Evolutionary conservation across 805 yeast species (phyloP).

Genomic region (Saturnispora hagleri): DNA sequence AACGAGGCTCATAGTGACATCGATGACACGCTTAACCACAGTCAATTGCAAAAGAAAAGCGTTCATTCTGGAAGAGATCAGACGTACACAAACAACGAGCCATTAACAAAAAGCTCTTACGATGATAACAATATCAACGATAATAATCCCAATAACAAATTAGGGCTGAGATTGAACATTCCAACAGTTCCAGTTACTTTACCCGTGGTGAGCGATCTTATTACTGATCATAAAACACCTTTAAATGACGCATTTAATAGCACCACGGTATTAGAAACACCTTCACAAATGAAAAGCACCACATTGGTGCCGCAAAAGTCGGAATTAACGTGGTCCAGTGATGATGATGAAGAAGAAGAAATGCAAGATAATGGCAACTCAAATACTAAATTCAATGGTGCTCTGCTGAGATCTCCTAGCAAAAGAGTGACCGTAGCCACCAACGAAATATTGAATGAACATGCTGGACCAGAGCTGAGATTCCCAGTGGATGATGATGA

Average conservation of each 20-base stretch:
- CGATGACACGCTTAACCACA: background rate
- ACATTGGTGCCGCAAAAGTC: slow-evolving; percentile 82
- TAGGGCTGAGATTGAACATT: slow-evolving; percentile 3
- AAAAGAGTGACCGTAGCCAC: slow-evolving; percentile 10
- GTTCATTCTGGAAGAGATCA: background rate
- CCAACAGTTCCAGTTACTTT: background rate
- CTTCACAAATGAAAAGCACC: slow-evolving; percentile 40
- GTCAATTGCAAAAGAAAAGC: background rate
- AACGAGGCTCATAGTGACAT: background rate
- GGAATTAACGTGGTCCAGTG: slow-evolving; percentile 80
- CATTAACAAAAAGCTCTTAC: background rate
- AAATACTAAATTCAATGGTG: slow-evolving; percentile 7
- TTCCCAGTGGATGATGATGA: slow-evolving; percentile 11
- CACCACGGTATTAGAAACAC: slow-evolving; percentile 16
- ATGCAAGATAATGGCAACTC: slow-evolving; percentile 20
- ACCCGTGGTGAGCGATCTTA: background rate
- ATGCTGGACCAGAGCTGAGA: slow-evolving; percentile 9
- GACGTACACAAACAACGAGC: background rate
- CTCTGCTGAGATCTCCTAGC: slow-evolving; percentile 12
- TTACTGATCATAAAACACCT: slow-evolving; percentile 15
- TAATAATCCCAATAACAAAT: slow-evolving; percentile 11
- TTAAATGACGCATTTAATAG: slow-evolving; percentile 8
- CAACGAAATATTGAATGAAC: slow-evolving; percentile 11
- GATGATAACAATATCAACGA: background rate
- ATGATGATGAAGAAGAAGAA: slow-evolving; percentile 71